Conservation (phyloP, 225 moss, liverwort and hornwort species). For the Ulota crispa region DNA sequence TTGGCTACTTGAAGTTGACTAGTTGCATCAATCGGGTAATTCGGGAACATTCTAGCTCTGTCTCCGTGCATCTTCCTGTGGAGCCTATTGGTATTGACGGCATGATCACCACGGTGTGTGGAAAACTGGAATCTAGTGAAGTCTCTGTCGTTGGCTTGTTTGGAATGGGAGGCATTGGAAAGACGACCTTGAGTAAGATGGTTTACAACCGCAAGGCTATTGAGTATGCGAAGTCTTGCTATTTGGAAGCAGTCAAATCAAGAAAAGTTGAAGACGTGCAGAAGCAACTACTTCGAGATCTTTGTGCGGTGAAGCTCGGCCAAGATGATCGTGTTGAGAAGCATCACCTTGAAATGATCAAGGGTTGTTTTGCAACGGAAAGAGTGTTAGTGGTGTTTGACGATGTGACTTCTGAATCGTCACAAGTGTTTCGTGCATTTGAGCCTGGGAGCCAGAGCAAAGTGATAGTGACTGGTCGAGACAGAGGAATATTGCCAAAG, state of each 20-base stretch:
- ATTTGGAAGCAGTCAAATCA: not conserved
- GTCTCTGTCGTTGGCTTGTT: not conserved
- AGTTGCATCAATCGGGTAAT: not conserved
- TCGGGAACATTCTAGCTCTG: rapidly evolving
- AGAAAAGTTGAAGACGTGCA: not conserved
- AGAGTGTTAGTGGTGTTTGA: not conserved
- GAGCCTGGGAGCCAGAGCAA: rapidly evolving
- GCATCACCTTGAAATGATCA: not conserved
- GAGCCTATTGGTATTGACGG: not conserved
- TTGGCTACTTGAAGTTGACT: not conserved
- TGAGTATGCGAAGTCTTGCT: not conserved
- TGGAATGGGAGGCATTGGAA: not conserved
- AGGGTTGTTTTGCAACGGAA: rapidly evolving
- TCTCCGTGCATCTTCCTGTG: not conserved
- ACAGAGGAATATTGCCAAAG: rapidly evolving
- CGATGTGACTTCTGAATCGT: not conserved
- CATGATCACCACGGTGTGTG: rapidly evolving
- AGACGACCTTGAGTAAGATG: not conserved
- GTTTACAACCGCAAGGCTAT: not conserved
- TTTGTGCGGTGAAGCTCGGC: rapidly evolving
- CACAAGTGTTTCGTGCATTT: not conserved
- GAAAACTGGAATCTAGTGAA: rapidly evolving
- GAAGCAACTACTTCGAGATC: not conserved
- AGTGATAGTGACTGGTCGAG: not conserved
- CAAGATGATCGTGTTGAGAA: rapidly evolving